phyloP scores from a whole-genome alignment of 805 yeast genomes.

The Metschnikowia lochheadii region DNA sequence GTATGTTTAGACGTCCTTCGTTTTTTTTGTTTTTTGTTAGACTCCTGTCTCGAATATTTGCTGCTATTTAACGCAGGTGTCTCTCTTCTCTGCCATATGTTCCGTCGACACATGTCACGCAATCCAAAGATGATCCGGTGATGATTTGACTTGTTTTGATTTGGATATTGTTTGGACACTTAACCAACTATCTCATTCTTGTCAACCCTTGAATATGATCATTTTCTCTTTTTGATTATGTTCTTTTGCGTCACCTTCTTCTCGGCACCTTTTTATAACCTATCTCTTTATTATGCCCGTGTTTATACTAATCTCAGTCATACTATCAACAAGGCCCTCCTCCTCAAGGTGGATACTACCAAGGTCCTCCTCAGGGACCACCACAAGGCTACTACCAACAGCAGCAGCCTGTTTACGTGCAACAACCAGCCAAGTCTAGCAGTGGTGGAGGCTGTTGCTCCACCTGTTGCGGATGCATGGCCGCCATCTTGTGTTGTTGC shows the following conservation, averaged over 20 bases:
- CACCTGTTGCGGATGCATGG: conserved; percentile 19
- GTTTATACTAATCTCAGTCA: conserved; percentile 10
- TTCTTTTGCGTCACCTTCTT: too few species aligned
- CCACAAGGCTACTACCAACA: conserved; percentile 30
- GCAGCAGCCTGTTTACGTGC: conserved; percentile 32
- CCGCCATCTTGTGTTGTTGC: conserved; percentile 20
- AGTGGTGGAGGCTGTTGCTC: conserved; percentile 26
- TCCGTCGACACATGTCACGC: too few species aligned
- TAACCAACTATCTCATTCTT: too few species aligned
- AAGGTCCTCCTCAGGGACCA: conserved; percentile 24
- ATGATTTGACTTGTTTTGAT: background rate
- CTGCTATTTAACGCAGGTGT: too few species aligned
- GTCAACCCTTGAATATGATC: too few species aligned
- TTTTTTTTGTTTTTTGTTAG: too few species aligned
- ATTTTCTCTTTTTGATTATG: background rate
- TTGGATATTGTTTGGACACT: too few species aligned
- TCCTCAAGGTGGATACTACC: conserved; percentile 13
- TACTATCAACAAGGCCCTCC: conserved; percentile 14
- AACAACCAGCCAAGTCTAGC: conserved; percentile 21
- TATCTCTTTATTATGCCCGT: background rate
- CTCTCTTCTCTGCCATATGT: too few species aligned
- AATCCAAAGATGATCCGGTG: background rate
- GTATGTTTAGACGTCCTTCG: background rate
- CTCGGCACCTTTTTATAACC: background rate
- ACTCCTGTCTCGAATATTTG: too few species aligned